Base-by-base conservation (phyloP, 148 eudicot genomes). In the Nepenthes mirabilis region DNA sequence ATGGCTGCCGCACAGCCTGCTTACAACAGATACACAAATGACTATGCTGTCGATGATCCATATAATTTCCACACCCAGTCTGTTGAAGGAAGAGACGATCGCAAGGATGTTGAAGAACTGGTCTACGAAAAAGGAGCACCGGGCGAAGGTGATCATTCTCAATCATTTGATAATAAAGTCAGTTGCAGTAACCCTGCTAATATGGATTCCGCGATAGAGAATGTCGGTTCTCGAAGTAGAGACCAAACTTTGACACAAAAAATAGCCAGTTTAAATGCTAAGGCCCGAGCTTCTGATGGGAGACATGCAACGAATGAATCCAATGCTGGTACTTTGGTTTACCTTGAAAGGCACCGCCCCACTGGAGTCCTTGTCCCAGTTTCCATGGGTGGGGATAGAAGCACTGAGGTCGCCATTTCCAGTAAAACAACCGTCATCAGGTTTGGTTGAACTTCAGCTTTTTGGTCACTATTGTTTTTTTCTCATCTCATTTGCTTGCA, bases 221-320 rank as follows among this genome's bases (percentile, higher is more conserved):
- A 54, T 70, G 71, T 37, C 14, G 59, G 71, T 75, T 45, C 70
- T 58, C 69, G 72, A 34, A 23, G 23, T 23, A 78, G 70, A 64
- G 84, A 82, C 58, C 67, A 82, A 13, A 76, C 70, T 12, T 68
- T 94, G 75, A 81, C 89, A 56, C 82, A 83, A 65, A 89, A 84
- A 63, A 81, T 94, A 59, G 99, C 84, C 61, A 85, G 83, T 65
- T 70, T 86, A 57, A 94, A 94, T 86, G 95, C 84, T 7, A 89
- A 89, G 80, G 73, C 73, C 7, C 83, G 95, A 54, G 75, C 74
- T 60, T 74, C 86, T 60, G 96, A 83, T 72, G 83, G 68, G 52
- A 71, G 75, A 33, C 64, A 72, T 61, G 85, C 59, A 52, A 23
- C 43, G 3, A 65, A 66, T 67, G 79, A 72, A 59, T 57, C 65